phyloP scores from a whole-genome alignment of 306 rosid species.

The Datisca glomerata region DNA sequence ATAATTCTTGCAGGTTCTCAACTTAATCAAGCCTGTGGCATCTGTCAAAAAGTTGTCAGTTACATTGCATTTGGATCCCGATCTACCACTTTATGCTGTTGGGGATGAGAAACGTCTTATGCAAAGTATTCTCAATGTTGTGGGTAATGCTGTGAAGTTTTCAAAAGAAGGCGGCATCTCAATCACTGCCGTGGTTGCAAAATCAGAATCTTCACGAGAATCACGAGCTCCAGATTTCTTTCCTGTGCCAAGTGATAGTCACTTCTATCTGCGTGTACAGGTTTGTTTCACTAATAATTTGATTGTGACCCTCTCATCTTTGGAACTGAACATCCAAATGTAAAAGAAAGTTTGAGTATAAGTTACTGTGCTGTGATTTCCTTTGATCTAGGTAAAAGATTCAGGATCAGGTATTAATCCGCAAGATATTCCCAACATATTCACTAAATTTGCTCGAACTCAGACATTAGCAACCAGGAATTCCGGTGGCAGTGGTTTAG shows the following conservation, averaged over 20 bases:
- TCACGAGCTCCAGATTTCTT: constrained; percentile 52
- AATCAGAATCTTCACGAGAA: constrained; percentile 71
- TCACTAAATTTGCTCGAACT: constrained; percentile 75
- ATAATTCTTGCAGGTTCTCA: constrained; percentile 55
- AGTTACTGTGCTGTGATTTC: background rate
- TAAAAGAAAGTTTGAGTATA: constrained; percentile 7
- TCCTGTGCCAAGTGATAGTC: constrained; percentile 56
- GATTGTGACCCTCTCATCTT: constrained; percentile 12
- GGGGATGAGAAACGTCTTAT: constrained; percentile 92
- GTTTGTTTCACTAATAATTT: constrained; percentile 33
- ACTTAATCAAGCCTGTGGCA: constrained; percentile 80
- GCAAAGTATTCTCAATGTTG: constrained; percentile 79
- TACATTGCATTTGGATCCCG: constrained; percentile 50
- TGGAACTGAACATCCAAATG: constrained; percentile 3
- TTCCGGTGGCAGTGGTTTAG: constrained; percentile 74
- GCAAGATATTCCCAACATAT: constrained; percentile 73
- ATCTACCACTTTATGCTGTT: constrained; percentile 53
- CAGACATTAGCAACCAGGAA: constrained; percentile 55
- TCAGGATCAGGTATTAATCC: constrained; percentile 77
- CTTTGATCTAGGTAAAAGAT: constrained; percentile 61
- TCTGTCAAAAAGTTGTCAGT: constrained; percentile 66
- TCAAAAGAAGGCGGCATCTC: constrained; percentile 79
- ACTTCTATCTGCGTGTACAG: constrained; percentile 84
- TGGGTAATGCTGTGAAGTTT: constrained; percentile 95
- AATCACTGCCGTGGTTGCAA: constrained; percentile 50